Conservation (phyloP, 2,329 filamentous ascomycete species). For the Fusarium dimerum region DNA sequence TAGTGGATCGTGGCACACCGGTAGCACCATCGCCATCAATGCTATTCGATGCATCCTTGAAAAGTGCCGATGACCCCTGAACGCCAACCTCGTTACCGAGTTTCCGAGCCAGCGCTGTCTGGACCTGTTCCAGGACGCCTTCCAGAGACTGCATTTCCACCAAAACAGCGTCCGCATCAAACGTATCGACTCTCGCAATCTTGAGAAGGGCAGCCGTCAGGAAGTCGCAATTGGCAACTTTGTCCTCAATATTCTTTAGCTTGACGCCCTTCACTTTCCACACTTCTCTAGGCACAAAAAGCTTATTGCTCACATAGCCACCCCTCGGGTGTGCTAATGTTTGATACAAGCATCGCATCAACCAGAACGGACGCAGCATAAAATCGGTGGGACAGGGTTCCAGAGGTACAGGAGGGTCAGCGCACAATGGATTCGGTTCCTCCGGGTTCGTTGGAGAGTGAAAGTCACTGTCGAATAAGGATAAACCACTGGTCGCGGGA, state of each 20-base stretch:
- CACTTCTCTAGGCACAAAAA: constrained; percentile 90
- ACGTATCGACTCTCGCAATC: constrained; percentile 80
- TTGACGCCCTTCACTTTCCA: constrained; percentile 96
- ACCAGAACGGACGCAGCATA: constrained; percentile 93
- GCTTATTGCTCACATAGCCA: constrained; percentile 85
- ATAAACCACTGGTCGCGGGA: constrained; percentile 63
- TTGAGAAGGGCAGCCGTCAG: constrained; percentile 87
- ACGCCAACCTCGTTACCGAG: constrained; percentile 92
- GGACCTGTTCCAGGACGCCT: constrained; percentile 81
- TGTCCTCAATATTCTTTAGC: constrained; percentile 88
- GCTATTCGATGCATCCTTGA: constrained; percentile 64
- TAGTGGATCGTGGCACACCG: constrained; percentile 55
- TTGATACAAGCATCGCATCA: constrained; percentile 93
- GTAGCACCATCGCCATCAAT: constrained; percentile 45
- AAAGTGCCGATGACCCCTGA: constrained; percentile 70
- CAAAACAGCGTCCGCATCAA: constrained; percentile 86
- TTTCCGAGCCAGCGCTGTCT: constrained; percentile 74
- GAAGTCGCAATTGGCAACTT: constrained; percentile 87
- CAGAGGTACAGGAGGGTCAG: constrained; percentile 72
- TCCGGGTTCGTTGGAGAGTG: constrained; percentile 66
- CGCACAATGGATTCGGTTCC: constrained; percentile 62
- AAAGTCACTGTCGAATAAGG: constrained; percentile 83
- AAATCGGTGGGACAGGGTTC: constrained; percentile 91
- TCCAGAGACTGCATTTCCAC: constrained; percentile 95
- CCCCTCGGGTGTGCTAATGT: constrained; percentile 89